Conservation (phyloP, 805 yeast species). For the Sugiyamaella americana region DNA sequence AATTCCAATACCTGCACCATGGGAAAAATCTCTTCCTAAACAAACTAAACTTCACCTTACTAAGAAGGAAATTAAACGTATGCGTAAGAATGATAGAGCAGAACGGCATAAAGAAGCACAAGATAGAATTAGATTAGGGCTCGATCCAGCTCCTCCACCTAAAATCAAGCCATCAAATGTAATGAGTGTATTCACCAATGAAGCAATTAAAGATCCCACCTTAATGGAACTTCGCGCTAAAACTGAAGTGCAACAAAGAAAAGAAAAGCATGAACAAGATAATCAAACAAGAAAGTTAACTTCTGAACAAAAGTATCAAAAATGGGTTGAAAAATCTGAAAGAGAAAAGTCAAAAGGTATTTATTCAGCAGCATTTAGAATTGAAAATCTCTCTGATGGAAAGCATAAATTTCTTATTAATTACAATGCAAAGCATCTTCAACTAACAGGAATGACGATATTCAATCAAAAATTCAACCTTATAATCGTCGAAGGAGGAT, state of each 20-base stretch:
- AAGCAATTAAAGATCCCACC: slow-evolving; percentile 85
- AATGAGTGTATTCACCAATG: slow-evolving; percentile 80
- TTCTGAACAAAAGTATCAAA: slow-evolving; percentile 51
- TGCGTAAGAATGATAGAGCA: slow-evolving; percentile 64
- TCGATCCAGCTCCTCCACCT: slow-evolving; percentile 84
- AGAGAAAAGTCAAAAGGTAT: slow-evolving; percentile 49
- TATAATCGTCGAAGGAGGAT: slow-evolving; percentile 71
- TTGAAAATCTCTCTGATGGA: slow-evolving; percentile 51
- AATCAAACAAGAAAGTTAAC: slow-evolving; percentile 61
- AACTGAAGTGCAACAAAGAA: slow-evolving; percentile 60
- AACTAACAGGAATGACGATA: slow-evolving; percentile 51
- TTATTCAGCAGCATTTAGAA: slow-evolving; percentile 51
- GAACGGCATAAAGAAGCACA: slow-evolving; percentile 61
- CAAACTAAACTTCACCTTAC: slow-evolving; percentile 56
- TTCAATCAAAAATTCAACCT: slow-evolving; percentile 39
- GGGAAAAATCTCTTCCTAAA: slow-evolving; percentile 37
- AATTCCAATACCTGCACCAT: slow-evolving; percentile 50
- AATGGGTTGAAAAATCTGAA: slow-evolving; percentile 41
- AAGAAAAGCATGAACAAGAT: slow-evolving; percentile 46
- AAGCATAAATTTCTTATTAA: slow-evolving; percentile 71
- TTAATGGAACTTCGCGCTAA: slow-evolving; percentile 68
- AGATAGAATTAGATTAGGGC: slow-evolving; percentile 70
- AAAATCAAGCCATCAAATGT: slow-evolving; percentile 79
- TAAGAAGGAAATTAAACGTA: slow-evolving; percentile 66
- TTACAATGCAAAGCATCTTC: slow-evolving; percentile 69